These are phyloP conservation scores for Amanita jacksonii DNA, from an alignment of 768 basidiomycete genomes.

Conservation along the genomic window DNA sequence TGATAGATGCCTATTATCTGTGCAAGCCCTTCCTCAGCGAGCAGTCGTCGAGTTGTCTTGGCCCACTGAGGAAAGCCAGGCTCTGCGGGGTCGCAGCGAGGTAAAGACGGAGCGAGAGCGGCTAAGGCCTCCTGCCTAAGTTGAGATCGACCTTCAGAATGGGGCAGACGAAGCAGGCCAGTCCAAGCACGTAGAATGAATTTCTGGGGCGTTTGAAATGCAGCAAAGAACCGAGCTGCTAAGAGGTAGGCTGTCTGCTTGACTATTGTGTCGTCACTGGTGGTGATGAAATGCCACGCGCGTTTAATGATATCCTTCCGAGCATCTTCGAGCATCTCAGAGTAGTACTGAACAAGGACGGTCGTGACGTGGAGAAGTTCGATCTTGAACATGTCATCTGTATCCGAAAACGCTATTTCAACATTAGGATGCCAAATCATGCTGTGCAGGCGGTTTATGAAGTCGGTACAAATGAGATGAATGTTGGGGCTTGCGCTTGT, in stretches of 20 bases:
- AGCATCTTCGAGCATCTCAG: conserved; percentile 66
- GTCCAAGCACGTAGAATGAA: conserved; percentile 89
- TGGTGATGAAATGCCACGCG: conserved; percentile 79
- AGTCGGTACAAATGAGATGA: conserved; percentile 61
- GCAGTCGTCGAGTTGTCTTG: conserved; percentile 68
- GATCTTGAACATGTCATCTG: conserved; percentile 82
- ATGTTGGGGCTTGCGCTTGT: conserved; percentile 39
- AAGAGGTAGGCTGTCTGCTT: conserved; percentile 90
- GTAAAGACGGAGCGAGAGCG: conserved; percentile 76
- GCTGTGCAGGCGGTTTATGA: conserved; percentile 59
- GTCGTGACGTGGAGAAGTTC: conserved; percentile 88
- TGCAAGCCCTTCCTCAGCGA: conserved; percentile 83
- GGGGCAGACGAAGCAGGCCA: conserved; percentile 72
- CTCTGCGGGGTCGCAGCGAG: conserved; percentile 48
- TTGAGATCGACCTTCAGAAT: conserved; percentile 61
- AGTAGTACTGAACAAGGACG: conserved; percentile 77
- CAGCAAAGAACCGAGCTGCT: conserved; percentile 85
- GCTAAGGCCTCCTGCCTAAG: conserved; percentile 81
- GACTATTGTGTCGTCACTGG: conserved; percentile 78
- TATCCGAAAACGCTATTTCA: conserved; percentile 41
- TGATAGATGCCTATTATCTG: conserved; percentile 76
- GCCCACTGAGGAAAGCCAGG: conserved; percentile 74
- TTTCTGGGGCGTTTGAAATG: conserved; percentile 82
- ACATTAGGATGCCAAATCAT: conserved; percentile 79
- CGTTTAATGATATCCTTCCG: conserved; percentile 91